A percentile compares a stretch with the other conserved stretches of the same genome.
phyloP scores from a whole-genome alignment of 768 basidiomycete species.

The Scleroderma bovista region DNA sequence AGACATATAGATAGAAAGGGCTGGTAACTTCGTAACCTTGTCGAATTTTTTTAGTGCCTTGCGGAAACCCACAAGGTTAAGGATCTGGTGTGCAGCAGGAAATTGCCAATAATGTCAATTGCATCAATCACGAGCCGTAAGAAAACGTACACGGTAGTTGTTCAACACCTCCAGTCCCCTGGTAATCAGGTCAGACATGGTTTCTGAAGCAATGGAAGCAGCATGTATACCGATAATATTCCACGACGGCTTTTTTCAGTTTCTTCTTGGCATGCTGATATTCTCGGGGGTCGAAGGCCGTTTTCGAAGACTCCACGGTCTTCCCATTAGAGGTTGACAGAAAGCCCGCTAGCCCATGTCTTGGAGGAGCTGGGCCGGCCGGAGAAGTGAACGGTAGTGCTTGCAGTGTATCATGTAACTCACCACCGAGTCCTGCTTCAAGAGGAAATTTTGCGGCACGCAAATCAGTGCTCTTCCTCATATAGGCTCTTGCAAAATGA shows the following conservation, averaged over 20 bases:
- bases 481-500: neutral
- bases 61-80: slow-evolving; percentile 88
- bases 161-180: slow-evolving; percentile 81
- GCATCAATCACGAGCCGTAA: neutral
- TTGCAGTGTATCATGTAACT: neutral
- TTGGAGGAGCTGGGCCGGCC: neutral
- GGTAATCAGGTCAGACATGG: neutral
- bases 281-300: slow-evolving; percentile 57
- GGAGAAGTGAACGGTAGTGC: neutral
- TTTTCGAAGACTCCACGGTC: neutral
- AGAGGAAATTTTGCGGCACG: slow-evolving; percentile 3
- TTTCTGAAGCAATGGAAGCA: neutral
- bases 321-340: neutral
- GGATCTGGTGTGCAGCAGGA: slow-evolving; percentile 39
- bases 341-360: neutral
- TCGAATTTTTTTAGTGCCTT: slow-evolving; percentile 86
- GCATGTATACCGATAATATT: slow-evolving; percentile 66
- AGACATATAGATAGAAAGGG: slow-evolving; percentile 71
- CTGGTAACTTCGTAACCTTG: slow-evolving; percentile 68
- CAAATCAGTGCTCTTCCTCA: neutral
- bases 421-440: slow-evolving; percentile 11
- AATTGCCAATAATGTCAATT: neutral
- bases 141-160: slow-evolving; percentile 72
- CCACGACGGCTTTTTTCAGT: slow-evolving; percentile 76
- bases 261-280: slow-evolving; percentile 83